phyloP scores from a whole-genome alignment of 805 yeast genomes.

The Metschnikowia dekortorum region DNA sequence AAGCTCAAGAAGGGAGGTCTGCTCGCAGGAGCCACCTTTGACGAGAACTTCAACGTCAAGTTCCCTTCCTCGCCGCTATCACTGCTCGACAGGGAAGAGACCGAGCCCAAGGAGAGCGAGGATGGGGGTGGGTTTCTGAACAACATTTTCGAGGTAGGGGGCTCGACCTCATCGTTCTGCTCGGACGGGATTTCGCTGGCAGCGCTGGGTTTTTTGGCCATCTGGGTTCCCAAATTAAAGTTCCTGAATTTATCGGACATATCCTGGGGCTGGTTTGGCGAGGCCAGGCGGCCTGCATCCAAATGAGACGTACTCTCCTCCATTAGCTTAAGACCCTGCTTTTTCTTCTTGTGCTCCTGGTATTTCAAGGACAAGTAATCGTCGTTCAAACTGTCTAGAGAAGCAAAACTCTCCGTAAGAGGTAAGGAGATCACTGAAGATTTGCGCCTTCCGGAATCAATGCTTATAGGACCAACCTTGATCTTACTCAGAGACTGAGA shows the following conservation, averaged over 20 bases:
- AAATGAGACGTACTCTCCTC: constrained; percentile 7
- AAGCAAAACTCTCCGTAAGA: constrained; percentile 71
- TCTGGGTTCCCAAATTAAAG: constrained; percentile 35
- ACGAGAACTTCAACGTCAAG: constrained; percentile 41
- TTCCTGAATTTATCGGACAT: constrained; percentile 28
- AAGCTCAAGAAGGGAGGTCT: constrained; percentile 33
- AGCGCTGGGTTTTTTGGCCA: constrained; percentile 19
- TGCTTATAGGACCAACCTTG: constrained; percentile 34
- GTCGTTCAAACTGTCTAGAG: constrained; percentile 65
- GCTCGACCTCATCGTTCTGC: constrained; percentile 21
- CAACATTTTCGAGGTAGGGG: constrained; percentile 7
- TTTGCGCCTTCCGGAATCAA: constrained; percentile 23
- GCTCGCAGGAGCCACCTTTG: constrained; percentile 32
- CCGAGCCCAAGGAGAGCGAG: constrained; percentile 14
- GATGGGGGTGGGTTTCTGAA: constrained; percentile 3
- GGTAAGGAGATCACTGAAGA: constrained; percentile 75
- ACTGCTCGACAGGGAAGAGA: constrained; percentile 17
- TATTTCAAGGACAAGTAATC: constrained; percentile 44
- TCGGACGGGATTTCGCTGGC: constrained; percentile 1
- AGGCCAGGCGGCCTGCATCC: constrained; percentile 5
- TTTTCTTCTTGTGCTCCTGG: constrained; percentile 25
- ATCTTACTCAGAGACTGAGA: constrained; percentile 16
- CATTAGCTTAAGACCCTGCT: constrained; percentile 6
- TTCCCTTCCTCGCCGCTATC: constrained; percentile 41
- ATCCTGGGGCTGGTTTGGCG: constrained; percentile 1